A percentile compares a stretch with the other conserved stretches of the same genome.
Evolutionary conservation across 306 rosid genomes (phyloP).

Genomic region (Dryas drummondii): DNA sequence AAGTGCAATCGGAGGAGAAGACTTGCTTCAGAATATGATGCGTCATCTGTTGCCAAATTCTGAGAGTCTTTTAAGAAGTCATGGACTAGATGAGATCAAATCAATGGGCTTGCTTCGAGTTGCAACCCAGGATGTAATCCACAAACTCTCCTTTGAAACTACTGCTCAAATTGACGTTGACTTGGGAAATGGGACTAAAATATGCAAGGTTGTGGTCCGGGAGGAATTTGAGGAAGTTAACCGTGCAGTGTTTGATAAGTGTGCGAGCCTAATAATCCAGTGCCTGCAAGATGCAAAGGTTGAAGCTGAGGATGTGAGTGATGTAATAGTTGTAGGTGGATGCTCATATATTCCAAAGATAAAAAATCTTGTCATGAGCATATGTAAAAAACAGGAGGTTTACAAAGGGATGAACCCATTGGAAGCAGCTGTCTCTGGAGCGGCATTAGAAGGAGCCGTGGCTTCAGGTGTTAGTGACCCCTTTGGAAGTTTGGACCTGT

Average conservation of each 20-base stretch:
- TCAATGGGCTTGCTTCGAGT: constrained; percentile 63
- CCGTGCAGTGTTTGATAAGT: constrained; percentile 56
- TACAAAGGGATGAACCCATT: constrained; percentile 65
- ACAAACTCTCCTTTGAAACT: constrained; percentile 56
- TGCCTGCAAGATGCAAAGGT: constrained; percentile 75
- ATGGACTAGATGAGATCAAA: constrained; percentile 51
- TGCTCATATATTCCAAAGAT: constrained; percentile 80
- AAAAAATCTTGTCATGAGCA: constrained; percentile 40
- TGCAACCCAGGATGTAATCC: constrained; percentile 78
- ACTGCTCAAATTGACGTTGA: constrained; percentile 58
- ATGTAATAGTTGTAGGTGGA: constrained; percentile 74
- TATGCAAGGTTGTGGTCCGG: constrained; percentile 48
- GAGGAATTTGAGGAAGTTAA: constrained; percentile 80
- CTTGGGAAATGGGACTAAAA: constrained; percentile 56
- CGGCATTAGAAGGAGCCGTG: constrained; percentile 85
- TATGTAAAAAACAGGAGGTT: constrained; percentile 43
- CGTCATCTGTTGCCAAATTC: constrained; percentile 56
- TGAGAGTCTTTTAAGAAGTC: constrained; percentile 45
- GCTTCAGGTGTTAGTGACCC: constrained; percentile 81
- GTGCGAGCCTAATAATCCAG: constrained; percentile 56
- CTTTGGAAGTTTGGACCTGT: constrained; percentile 69
- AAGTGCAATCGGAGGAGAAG: constrained; percentile 86
- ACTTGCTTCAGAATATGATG: constrained; percentile 86
- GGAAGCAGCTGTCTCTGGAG: constrained; percentile 84
- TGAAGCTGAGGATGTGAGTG: constrained; percentile 52